Evolutionary conservation across 495 filamentous ascomycete genomes (phyloP), one percentile per base, ranked within the genome.

Genomic region (Staphylotrichum tortipilum): DNA sequence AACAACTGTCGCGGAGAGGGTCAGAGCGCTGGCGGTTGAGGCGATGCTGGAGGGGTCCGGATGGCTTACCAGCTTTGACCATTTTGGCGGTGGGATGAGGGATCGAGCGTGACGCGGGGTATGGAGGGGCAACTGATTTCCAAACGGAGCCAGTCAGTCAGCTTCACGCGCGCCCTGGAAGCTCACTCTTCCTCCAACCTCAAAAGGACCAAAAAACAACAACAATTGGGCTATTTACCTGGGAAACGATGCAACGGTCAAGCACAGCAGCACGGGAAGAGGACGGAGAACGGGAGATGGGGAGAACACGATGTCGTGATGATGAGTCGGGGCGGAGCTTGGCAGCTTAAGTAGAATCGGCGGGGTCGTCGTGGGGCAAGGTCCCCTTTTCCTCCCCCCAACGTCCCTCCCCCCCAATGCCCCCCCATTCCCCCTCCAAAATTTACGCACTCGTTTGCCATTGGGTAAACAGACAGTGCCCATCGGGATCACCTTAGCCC

Each of bases 41-140:
- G n/a, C n/a, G n/a, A n/a, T n/a, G n/a, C n/a, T n/a, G n/a, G n/a
- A n/a, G n/a, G 21, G 22, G 29, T 44, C 21, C 14, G 29, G 17
- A 1, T 28, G 37, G 54, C 80, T 62, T 73, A 89, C 88, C 88
- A 69, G 88, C 87, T 72, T 94, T 94, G 62, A 94, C 87, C 87
- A 91, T 94, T 53, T 63, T 89, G 70, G 62, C 49, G 55, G 35
- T 30, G 52, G 41, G 47, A 45, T 35, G 15, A 29, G 35, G 31
- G 49, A 10, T 47, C n/a, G 42, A 56, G 41, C 30, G 18, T 30
- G 24, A 30, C 51, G 50, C 40, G 53, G 38, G 56, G 58, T 52
- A 43, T 57, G 49, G 49, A 56, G 57, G 58, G 57, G 59, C 51
- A 57, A 38, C 23, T 38, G 17, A n/a, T n/a, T n/a, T n/a, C n/a